phyloP scores from a whole-genome alignment of 2,329 filamentous ascomycete species.

The Amesomyces nigricolor region DNA sequence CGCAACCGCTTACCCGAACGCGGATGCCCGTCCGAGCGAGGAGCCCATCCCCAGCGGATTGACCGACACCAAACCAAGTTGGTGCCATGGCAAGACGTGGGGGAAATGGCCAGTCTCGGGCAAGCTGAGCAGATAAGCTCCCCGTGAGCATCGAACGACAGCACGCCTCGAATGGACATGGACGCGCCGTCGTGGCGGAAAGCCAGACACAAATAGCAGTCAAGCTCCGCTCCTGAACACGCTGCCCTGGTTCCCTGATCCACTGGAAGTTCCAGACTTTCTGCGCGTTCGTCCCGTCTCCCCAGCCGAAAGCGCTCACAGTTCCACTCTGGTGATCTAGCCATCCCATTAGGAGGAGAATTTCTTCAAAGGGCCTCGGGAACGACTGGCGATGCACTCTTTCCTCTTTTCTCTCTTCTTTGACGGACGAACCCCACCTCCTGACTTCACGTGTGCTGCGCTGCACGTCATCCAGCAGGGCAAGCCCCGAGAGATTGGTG shows the following conservation, averaged over 20 bases:
- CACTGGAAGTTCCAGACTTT: background rate
- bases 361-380: background rate
- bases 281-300: background rate
- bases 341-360: background rate
- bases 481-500: background rate
- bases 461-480: slow-evolving; percentile 7
- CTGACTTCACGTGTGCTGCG: background rate
- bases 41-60: too few species aligned
- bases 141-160: background rate
- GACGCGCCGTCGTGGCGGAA: background rate
- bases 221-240: too few species aligned
- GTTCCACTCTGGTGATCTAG: background rate
- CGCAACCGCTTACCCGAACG: too few species aligned
- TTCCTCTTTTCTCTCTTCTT: background rate
- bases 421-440: too few species aligned
- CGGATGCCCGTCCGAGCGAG: too few species aligned
- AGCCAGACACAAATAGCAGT: too few species aligned
- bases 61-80: too few species aligned
- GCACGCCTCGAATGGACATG: background rate
- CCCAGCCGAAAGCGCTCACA: background rate
- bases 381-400: too few species aligned
- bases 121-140: too few species aligned
- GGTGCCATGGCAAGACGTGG: too few species aligned
- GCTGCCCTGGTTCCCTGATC: background rate
- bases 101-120: too few species aligned